These are phyloP conservation scores for Blastomyces percursus DNA, from an alignment of 2,329 filamentous ascomycete species.

Conservation along the genomic window DNA sequence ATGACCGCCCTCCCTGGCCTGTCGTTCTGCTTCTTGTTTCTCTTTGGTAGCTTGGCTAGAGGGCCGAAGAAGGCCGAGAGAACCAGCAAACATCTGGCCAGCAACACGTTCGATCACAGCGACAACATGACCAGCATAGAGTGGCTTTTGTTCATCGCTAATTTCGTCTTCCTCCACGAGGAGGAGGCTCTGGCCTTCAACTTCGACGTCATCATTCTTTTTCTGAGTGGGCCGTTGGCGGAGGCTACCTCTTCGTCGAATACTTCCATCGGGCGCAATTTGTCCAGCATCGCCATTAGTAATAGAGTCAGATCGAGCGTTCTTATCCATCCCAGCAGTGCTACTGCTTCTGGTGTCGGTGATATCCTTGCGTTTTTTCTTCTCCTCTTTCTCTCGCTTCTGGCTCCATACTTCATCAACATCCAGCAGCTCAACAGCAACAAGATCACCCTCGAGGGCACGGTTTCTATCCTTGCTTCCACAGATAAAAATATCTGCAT, in stretches of 20 bases:
- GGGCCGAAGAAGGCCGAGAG: constrained; percentile 81
- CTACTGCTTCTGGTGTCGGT: constrained; percentile 76
- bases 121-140: constrained; percentile 94
- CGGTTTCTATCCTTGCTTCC: constrained; percentile 98
- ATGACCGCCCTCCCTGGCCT: constrained; percentile 70
- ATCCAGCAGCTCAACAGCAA: constrained; percentile 90
- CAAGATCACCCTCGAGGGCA: constrained; percentile 88
- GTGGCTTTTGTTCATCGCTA: constrained; percentile 92
- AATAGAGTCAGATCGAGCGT: constrained; percentile 46
- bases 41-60: constrained; percentile 99
- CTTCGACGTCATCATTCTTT: constrained; percentile 99
- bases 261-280: constrained; percentile 61
- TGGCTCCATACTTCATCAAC: constrained; percentile 98
- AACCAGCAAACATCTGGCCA: constrained; percentile 98
- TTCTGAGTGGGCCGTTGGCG: constrained; percentile 96
- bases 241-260: constrained; percentile 86
- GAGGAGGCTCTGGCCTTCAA: constrained; percentile 92
- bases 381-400: constrained; percentile 98
- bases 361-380: constrained; percentile 99
- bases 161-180: constrained; percentile 98
- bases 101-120: constrained; percentile 94
- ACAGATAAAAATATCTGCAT: constrained; percentile 98
- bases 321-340: constrained; percentile 57
- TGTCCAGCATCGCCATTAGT: constrained; percentile 52
- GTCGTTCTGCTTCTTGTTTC: constrained; percentile 95